These are phyloP conservation scores for Naumovozyma baii DNA, from an alignment of 805 yeast genomes.

Conservation along the genomic window DNA sequence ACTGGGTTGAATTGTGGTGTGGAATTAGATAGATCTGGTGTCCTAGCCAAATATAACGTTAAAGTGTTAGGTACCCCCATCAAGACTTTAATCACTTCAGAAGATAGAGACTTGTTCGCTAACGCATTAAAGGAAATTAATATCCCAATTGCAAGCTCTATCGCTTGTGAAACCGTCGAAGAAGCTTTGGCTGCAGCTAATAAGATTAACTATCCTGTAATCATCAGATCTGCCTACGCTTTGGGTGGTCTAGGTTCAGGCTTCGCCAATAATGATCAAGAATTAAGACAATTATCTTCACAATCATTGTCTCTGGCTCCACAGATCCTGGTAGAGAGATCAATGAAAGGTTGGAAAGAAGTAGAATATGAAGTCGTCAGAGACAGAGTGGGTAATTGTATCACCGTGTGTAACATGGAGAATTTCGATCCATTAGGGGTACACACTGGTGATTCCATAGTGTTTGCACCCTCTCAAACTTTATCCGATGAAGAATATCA, in stretches of 20 bases:
- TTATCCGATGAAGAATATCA: slow-evolving; percentile 94
- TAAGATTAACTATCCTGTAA: slow-evolving; percentile 84
- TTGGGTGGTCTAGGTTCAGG: slow-evolving; percentile 98
- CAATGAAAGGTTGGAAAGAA: slow-evolving; percentile 98
- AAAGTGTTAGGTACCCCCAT: slow-evolving; percentile 97
- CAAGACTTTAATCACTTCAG: slow-evolving; percentile 89
- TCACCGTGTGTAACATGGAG: slow-evolving; percentile 98
- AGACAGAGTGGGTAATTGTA: slow-evolving; percentile 92
- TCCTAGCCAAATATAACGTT: slow-evolving; percentile 79
- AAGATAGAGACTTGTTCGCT: slow-evolving; percentile 94
- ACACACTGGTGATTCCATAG: slow-evolving; percentile 98
- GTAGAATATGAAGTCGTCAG: slow-evolving; percentile 98
- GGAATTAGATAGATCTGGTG: slow-evolving; percentile 88
- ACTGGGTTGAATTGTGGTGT: slow-evolving; percentile 96
- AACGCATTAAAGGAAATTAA: slow-evolving; percentile 90
- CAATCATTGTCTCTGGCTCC: slow-evolving; percentile 87
- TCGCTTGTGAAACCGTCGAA: slow-evolving; percentile 89
- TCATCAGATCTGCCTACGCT: slow-evolving; percentile 95
- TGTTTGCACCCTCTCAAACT: slow-evolving; percentile 97
- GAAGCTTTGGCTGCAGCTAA: slow-evolving; percentile 90
- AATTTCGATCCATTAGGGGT: slow-evolving; percentile 97
- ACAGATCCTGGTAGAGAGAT: slow-evolving; percentile 91
- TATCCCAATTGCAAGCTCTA: slow-evolving; percentile 93
- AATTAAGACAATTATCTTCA: slow-evolving; percentile 77
- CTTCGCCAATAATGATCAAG: slow-evolving; percentile 75